Base-by-base conservation (phyloP, 2,329 filamentous ascomycete genomes). In the Claviceps purpurea region DNA sequence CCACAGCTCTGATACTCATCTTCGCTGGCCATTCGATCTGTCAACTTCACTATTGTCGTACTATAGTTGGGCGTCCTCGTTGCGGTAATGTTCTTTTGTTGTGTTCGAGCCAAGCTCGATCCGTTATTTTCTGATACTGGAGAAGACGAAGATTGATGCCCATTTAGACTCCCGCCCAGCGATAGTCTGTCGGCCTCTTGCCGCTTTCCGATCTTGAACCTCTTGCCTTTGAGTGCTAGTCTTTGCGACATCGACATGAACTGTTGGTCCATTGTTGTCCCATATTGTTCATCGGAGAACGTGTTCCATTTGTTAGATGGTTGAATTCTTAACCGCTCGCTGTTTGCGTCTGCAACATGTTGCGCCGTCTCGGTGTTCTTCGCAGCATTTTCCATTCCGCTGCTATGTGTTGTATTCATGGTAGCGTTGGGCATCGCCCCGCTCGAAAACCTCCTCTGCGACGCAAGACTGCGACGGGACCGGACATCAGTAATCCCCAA, bases 211-310 rank as follows among this genome's bases (percentile, higher is more conserved):
- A 80, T 79, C 62, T 72, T 77, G 56, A 81, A 71, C 50, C 70
- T 73, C 61, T 72, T 79, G 11, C 77, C 77, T 50, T 66, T 70
- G 2, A 77, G 65, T 38, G 72, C 75, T 70, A 79, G 74, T n/a
- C 76, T 71, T 57, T 81, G 77, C 40, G 72, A 71, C 73, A 81
- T 73, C 5, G 78, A 80, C 66, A 81, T 67, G 47, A 75, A 70
- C 11, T 67, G 62, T 11, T 59, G 60, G 46, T 60, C 57, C 34
- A 53, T 16, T 22, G 49, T 30, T 18, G 30, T n/a, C 49, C 26
- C 42, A 11, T 7, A 45, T 42, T n/a, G 14, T 42, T 41, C 13
- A 45, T 38, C 20, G 20, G 16, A 42, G 14, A 18, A 5, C 41
- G 30, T 39, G 20, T 38, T 41, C 37, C 16, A 47, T 55, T 46